These are phyloP conservation scores for Tetradesmus lagerheimii DNA, from an alignment of 139 green algal genomes.

Conservation along the genomic window DNA sequence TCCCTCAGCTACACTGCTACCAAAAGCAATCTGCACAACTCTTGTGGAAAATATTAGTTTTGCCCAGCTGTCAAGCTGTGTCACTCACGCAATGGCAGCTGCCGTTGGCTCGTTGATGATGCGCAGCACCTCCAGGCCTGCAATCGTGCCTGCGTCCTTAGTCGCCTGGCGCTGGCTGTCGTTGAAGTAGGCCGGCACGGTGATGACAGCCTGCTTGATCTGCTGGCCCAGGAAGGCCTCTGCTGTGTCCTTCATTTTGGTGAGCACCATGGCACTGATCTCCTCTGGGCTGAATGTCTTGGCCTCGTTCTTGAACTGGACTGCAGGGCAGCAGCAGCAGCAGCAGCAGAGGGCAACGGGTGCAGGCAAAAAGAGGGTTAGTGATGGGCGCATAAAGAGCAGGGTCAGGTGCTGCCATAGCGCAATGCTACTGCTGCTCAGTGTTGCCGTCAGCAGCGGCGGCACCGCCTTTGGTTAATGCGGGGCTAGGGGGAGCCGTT, in stretches of 20 bases:
- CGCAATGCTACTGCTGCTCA: too few species aligned
- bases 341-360: not conserved
- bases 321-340: slow-evolving; percentile 58
- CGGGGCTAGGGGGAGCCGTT: too few species aligned
- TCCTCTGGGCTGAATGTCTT: slow-evolving; percentile 97
- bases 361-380: too few species aligned
- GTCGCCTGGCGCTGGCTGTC: slow-evolving; percentile 97
- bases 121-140: slow-evolving; percentile 95
- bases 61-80: slow-evolving; percentile 71
- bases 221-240: slow-evolving; percentile 66
- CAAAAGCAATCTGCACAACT: too few species aligned
- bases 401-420: too few species aligned
- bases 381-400: too few species aligned
- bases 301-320: slow-evolving; percentile 94
- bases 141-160: slow-evolving; percentile 96
- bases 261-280: slow-evolving; percentile 97
- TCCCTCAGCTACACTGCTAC: too few species aligned
- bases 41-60: too few species aligned
- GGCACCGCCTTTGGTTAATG: too few species aligned
- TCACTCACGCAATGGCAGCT: slow-evolving; percentile 84
- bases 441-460: too few species aligned
- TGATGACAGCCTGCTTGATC: slow-evolving; percentile 96
- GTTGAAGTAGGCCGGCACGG: slow-evolving; percentile 99
- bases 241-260: slow-evolving; percentile 98
- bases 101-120: slow-evolving; percentile 99